Base-by-base conservation (phyloP, 2,329 filamentous ascomycete genomes). In the Mycosphaerelloides madeirae region DNA sequence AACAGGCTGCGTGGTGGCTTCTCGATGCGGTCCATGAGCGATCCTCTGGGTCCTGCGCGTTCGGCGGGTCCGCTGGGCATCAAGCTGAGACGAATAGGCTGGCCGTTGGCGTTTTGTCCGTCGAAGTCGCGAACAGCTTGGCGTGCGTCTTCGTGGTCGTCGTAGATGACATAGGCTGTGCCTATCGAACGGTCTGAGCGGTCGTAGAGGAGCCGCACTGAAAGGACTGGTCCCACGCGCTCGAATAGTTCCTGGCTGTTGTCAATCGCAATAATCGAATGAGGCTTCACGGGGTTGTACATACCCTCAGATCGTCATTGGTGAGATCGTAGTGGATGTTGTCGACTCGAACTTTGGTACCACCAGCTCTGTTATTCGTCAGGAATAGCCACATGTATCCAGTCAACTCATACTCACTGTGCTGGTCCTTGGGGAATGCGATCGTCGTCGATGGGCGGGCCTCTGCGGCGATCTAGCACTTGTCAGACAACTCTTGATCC, bases 291-390 rank as follows among this genome's bases (percentile, higher is more conserved):
- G 18, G 29, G 22, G 33, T 9, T 34, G 31, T 56, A 29, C 69
- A 41, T 73, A 94, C 88, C 60, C 85, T 78, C 42, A 95, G 76
- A 62, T 95, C 90, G 29, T 84, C 82, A 65, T 91, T 81, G 11
- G 85, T 90, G 51, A 96, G 76, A 49, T 96, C 90, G 66, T 95
- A 96, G 66, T 96, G 90, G 46, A 96, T 72, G 64, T 95, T 95
- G 50, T 94, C 87, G 49, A 95, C 84, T 54, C 84, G 83, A 54
- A 96, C 68, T 68, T 87, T 91, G 35, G 51, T 52, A 37, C 58
- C n/a, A n/a, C n/a, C 56, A 38, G 38, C 38, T 29, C 56, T 61
- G 36, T n/a, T 13, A 7, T 3, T 19, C 35, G 33, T 47, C 16
- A 48, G 43, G 18, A 14, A 18, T 20, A 34, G 11, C 13, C 16